Evolutionary conservation across 441 rosid species (phyloP).

Genomic region (Euphorbia schlechtendalii): DNA sequence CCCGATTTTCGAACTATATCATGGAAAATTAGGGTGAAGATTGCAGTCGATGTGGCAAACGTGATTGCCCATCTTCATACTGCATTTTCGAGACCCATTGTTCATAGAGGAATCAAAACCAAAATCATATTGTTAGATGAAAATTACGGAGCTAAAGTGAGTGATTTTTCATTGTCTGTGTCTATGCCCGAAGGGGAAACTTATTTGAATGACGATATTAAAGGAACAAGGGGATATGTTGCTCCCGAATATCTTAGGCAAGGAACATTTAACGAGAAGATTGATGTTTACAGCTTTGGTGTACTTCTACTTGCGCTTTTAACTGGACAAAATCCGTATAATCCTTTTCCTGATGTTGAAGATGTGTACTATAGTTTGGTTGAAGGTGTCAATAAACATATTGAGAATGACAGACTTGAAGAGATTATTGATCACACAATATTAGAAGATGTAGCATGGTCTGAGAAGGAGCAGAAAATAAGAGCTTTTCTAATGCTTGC

Average conservation of each 20-base stretch:
- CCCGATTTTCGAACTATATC: neutral
- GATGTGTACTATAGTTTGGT: neutral
- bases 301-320: conserved; percentile 31
- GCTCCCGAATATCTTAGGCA: conserved; percentile 25
- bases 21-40: conserved; percentile 14
- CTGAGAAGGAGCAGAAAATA: neutral
- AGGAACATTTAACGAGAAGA: conserved; percentile 24
- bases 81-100: conserved; percentile 29
- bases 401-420: no score
- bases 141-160: conserved; percentile 26
- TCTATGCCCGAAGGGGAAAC: conserved; percentile 32
- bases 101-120: conserved; percentile 27
- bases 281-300: conserved; percentile 41
- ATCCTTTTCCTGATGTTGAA: neutral
- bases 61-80: conserved; percentile 35
- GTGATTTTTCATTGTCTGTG: conserved; percentile 26
- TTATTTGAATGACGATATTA: conserved; percentile 4
- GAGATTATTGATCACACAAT: neutral
- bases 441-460: neutral
- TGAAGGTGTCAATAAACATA: neutral
- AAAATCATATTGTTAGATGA: conserved; percentile 22
- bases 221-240: conserved; percentile 19
- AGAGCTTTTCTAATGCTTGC: neutral
- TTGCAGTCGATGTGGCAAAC: conserved; percentile 22
- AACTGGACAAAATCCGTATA: conserved; percentile 13